phyloP scores from a whole-genome alignment of 148 eudicot genomes.

The Limonium bicolor region DNA sequence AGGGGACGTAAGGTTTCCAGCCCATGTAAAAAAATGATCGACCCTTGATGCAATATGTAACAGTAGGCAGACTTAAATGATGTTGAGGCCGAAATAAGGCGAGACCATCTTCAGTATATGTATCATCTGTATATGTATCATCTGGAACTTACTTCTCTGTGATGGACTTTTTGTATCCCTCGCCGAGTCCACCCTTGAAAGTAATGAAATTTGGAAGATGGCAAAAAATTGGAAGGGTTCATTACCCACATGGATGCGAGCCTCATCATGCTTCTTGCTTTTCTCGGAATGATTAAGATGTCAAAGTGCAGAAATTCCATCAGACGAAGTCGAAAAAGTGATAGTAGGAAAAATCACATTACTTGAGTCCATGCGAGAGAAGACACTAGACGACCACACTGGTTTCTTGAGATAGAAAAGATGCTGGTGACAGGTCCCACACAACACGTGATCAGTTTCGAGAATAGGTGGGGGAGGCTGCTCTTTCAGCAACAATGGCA shows the following conservation, averaged over 20 bases:
- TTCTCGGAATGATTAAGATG: too few relatives aligned
- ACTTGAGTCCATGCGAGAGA: too few relatives aligned
- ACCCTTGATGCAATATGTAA: constrained; percentile 68
- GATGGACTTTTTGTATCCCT: constrained; percentile 47
- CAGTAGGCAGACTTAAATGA: constrained; percentile 79
- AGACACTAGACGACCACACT: too few relatives aligned
- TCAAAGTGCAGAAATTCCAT: constrained; percentile 7
- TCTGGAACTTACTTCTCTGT: constrained; percentile 49
- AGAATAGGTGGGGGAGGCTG: too few relatives aligned
- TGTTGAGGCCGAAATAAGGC: constrained; percentile 74
- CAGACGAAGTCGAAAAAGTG: too few relatives aligned
- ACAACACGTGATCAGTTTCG: too few relatives aligned
- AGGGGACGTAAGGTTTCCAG: constrained; percentile 54
- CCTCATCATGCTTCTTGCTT: too few relatives aligned
- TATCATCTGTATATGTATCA: constrained; percentile 56
- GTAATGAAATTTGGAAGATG: constrained; percentile 82
- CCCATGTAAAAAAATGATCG: constrained; percentile 72
- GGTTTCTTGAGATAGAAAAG: too few relatives aligned
- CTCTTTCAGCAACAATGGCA: too few relatives aligned
- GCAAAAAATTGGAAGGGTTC: constrained; percentile 86
- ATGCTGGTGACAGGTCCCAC: too few relatives aligned
- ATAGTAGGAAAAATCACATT: too few relatives aligned
- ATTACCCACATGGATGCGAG: constrained; percentile 70
- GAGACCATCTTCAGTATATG: constrained; percentile 48
- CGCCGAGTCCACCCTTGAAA: constrained; percentile 84